phyloP scores from a whole-genome alignment of 1,284 basidiomycete genomes.

The Tausonia pullulans region DNA sequence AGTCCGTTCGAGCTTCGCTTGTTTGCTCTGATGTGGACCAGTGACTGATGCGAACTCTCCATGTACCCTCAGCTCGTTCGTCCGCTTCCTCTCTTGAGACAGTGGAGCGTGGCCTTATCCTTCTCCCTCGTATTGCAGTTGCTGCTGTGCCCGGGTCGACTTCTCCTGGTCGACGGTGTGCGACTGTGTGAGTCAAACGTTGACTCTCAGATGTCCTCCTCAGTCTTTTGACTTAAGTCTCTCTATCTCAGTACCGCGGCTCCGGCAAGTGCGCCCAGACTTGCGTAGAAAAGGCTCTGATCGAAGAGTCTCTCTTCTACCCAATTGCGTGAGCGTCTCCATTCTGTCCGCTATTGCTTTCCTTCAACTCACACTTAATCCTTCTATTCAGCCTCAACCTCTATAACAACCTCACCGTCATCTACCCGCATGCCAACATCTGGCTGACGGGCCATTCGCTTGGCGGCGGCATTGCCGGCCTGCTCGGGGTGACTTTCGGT shows the following conservation, averaged over 20 bases:
- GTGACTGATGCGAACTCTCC: not conserved
- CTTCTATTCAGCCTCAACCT: constrained; percentile 41
- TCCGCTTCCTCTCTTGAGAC: not conserved
- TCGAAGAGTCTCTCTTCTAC: constrained; percentile 81
- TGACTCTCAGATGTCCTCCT: not conserved
- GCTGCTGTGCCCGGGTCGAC: constrained; percentile 88
- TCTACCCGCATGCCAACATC: constrained; percentile 85
- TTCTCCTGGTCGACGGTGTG: constrained; percentile 95
- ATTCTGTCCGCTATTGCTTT: constrained; percentile 3
- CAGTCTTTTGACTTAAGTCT: not conserved
- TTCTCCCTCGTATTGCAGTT: constrained; percentile 30
- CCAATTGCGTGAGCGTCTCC: constrained; percentile 41
- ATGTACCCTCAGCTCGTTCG: constrained; percentile 3
- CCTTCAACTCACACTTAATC: not conserved
- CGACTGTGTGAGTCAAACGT: constrained; percentile 45
- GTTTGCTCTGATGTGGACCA: too few species aligned
- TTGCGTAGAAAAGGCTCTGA: constrained; percentile 68
- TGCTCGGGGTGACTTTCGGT: constrained; percentile 87
- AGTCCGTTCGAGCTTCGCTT: not conserved
- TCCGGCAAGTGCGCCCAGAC: constrained; percentile 71
- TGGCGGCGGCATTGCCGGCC: constrained; percentile 73
- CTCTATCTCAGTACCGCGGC: constrained; percentile 44
- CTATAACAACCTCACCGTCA: constrained; percentile 84
- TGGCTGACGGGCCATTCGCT: constrained; percentile 91
- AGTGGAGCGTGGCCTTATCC: not conserved